Evolutionary conservation across 768 basidiomycete species (phyloP).

Genomic region (Lactarius hengduanensis): DNA sequence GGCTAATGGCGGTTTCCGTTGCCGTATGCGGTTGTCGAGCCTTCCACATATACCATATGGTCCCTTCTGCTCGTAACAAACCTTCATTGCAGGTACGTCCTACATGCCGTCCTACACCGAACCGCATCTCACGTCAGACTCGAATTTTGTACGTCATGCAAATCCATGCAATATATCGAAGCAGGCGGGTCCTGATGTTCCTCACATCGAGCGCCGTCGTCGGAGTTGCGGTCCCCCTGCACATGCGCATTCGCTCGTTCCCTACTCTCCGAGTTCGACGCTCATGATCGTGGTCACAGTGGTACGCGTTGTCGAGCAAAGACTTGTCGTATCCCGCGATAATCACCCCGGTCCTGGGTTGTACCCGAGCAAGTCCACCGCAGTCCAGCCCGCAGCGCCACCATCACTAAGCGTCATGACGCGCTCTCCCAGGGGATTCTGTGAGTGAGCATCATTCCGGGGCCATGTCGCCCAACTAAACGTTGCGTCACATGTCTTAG

Average conservation of each 20-base stretch:
- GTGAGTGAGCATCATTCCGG: background rate
- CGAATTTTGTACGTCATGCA: background rate
- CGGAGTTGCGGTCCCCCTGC: background rate
- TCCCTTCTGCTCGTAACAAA: background rate
- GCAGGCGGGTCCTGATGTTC: background rate
- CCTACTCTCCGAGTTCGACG: background rate
- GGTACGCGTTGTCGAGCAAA: background rate
- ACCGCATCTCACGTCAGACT: no score
- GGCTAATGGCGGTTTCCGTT: background rate
- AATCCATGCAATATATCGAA: constrained; percentile 1
- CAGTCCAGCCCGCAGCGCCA: background rate
- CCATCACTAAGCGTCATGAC: background rate
- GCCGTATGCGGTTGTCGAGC: background rate
- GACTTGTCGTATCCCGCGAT: background rate
- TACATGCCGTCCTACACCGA: no score
- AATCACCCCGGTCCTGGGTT: background rate
- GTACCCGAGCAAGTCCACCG: constrained; percentile 6
- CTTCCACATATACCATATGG: background rate
- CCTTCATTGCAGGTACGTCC: background rate
- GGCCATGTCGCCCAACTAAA: background rate
- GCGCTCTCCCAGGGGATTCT: background rate
- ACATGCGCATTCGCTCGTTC: background rate
- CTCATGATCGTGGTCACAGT: background rate
- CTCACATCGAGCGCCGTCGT: background rate
- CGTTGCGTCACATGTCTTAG: background rate